Conservation (phyloP, 1,284 basidiomycete genomes). For the Ceratobasidium theobromae region DNA sequence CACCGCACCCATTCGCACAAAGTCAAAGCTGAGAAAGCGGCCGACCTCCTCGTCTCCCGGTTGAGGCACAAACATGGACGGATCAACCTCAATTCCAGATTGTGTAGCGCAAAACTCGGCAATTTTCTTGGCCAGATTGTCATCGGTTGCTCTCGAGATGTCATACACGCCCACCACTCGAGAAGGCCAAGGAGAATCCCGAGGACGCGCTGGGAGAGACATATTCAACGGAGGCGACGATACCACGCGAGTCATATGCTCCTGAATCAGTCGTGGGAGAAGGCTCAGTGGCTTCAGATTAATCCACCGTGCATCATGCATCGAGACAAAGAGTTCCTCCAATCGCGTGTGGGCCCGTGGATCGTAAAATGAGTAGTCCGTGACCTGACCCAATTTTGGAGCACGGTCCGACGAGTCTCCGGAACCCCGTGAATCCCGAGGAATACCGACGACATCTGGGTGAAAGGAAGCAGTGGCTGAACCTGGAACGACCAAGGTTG, state of each 20-base stretch:
- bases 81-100: neutral
- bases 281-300: constrained; percentile 27
- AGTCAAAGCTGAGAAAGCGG: constrained; percentile 13
- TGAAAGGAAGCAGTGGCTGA: neutral
- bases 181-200: neutral
- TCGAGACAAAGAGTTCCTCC: constrained; percentile 9
- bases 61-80: neutral
- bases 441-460: neutral
- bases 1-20: constrained; percentile 11
- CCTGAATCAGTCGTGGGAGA: constrained; percentile 24
- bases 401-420: constrained; percentile 11
- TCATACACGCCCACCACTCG: neutral
- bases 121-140: neutral
- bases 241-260: constrained; percentile 15
- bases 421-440: constrained; percentile 15
- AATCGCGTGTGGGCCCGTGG: constrained; percentile 15
- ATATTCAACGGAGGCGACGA: constrained; percentile 18
- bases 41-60: constrained; percentile 18
- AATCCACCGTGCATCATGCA: constrained; percentile 30
- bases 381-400: neutral
- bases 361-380: constrained; percentile 23
- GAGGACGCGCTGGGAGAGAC: constrained; percentile 13
- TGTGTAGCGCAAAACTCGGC: neutral
- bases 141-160: constrained; percentile 5
- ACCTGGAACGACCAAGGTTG: constrained; percentile 10